Base-by-base conservation (phyloP, 192 early-diverging fungal species). In the Pilobolus umbonatus region DNA sequence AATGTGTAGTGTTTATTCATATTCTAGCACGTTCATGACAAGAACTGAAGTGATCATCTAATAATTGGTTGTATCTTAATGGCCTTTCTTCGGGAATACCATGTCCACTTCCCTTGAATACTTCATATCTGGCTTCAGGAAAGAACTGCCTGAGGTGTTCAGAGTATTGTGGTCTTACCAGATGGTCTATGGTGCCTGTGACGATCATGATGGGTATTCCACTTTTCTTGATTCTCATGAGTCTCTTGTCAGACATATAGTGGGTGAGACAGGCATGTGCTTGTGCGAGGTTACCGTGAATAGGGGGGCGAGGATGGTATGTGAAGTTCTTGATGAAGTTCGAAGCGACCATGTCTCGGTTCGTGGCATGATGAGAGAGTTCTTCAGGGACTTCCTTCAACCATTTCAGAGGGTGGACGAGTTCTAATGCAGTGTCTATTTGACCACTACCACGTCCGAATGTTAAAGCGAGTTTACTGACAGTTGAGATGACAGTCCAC, bases 321-420 rank as follows among this genome's bases (percentile, higher is more conserved):
- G 28, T 22, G 14, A 22, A 28, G 29, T 52, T 60, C 5, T 32
- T 21, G 17, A 47, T 36, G 14, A 56, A 29, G 11, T 32, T 32
- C 2, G 42, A 10, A 30, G 21, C 42, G 0, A 30, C 40, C 55
- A 59, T 50, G 11, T 66, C 60, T 25, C 64, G 53, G 25, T 72
- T 72, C 21, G 69, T 53, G 17, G 35, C 29, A 11, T 57, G 42
- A 11, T 36, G 11, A 7, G 45, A 51, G 17, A 61, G 42, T 39
- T 29, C n/a, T 6, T 38, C 60, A 17, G 73, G 71, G 4, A 63
- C 47, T 15, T 50, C n/a, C n/a, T 44, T 50, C 14, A 79, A 44
- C 77, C 77, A 79, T 12, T 43, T 53, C 1, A 28, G 15, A 1
- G 68, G 69, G 53, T 77, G 75, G 12, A 80, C 55, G 12, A 80